A percentile compares a stretch with the other conserved stretches of the same genome.
These are phyloP conservation scores for Saitozyma sp. DNA, from an alignment of 768 basidiomycete species.

Conservation along the genomic window DNA sequence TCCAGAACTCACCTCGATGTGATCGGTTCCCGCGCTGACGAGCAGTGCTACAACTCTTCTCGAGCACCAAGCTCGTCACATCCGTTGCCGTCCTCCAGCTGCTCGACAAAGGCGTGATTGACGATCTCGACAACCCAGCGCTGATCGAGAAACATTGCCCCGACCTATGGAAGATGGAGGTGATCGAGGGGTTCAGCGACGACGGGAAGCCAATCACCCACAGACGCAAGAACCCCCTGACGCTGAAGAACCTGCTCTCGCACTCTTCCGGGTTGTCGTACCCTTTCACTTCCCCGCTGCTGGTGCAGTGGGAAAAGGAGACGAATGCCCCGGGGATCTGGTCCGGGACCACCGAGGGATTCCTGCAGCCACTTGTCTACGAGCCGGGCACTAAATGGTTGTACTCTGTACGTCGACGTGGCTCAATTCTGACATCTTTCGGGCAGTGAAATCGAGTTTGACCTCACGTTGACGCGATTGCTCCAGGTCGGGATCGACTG, in stretches of 20 bases:
- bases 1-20: neutral
- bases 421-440: no score
- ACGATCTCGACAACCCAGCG: constrained; percentile 13
- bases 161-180: constrained; percentile 11
- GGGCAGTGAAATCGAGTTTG: no score
- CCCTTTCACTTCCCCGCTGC: no score
- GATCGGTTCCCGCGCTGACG: neutral
- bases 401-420: neutral
- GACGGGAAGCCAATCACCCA: constrained; percentile 9
- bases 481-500: constrained; percentile 14
- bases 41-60: constrained; percentile 19
- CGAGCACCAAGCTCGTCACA: constrained; percentile 22
- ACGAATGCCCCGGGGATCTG: no score
- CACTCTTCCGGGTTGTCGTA: constrained; percentile 13
- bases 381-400: constrained; percentile 19
- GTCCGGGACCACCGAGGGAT: no score
- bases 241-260: constrained; percentile 16
- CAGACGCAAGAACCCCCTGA: constrained; percentile 14
- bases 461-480: no score
- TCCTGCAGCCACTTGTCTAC: no score
- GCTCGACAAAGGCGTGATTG: constrained; percentile 14
- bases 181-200: constrained; percentile 14
- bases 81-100: constrained; percentile 14
- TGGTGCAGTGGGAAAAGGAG: no score
- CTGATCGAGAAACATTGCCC: constrained; percentile 10